A percentile compares a stretch with the other conserved stretches of the same genome.
Conservation (phyloP, 2,329 filamentous ascomycete genomes). For the Cordyceps farinosa region DNA sequence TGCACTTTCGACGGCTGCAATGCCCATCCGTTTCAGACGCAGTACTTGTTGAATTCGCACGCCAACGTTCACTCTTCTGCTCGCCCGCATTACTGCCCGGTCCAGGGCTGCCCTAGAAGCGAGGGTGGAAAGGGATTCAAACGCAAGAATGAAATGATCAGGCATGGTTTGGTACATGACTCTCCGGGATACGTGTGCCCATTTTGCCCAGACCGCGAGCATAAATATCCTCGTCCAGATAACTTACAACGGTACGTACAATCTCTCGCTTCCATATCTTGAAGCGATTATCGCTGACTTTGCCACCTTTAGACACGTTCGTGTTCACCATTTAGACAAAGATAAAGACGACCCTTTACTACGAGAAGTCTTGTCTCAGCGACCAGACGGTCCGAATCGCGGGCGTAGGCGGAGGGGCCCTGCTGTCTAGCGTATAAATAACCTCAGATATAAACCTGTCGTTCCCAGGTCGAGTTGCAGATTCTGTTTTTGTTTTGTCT, state of each 20-base stretch:
- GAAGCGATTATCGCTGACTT: not conserved
- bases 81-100: conserved; percentile 63
- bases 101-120: conserved; percentile 58
- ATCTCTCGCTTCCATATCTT: not conserved
- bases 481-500: not conserved
- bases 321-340: conserved; percentile 86
- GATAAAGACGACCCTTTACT: conserved; percentile 80
- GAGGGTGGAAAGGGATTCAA: conserved; percentile 67
- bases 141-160: conserved; percentile 70
- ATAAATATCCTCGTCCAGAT: conserved; percentile 91
- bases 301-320: conserved; percentile 66
- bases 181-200: conserved; percentile 95
- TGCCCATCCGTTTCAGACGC: conserved; percentile 72
- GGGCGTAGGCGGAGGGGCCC: conserved; percentile 68
- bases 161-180: conserved; percentile 82
- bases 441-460: too few species aligned
- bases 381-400: conserved; percentile 78
- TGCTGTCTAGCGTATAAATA: conserved; percentile 25
- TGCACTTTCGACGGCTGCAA: conserved; percentile 63
- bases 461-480: not conserved
- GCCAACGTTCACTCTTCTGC: conserved; percentile 66
- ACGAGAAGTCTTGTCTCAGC: conserved; percentile 78
- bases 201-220: conserved; percentile 89
- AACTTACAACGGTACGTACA: conserved; percentile 82
- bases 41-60: conserved; percentile 75